Evolutionary conservation across 371 early-diverging fungal genomes (phyloP), one percentile per base, ranked within the genome.

Genomic region (Apophysomyces ossiformis): DNA sequence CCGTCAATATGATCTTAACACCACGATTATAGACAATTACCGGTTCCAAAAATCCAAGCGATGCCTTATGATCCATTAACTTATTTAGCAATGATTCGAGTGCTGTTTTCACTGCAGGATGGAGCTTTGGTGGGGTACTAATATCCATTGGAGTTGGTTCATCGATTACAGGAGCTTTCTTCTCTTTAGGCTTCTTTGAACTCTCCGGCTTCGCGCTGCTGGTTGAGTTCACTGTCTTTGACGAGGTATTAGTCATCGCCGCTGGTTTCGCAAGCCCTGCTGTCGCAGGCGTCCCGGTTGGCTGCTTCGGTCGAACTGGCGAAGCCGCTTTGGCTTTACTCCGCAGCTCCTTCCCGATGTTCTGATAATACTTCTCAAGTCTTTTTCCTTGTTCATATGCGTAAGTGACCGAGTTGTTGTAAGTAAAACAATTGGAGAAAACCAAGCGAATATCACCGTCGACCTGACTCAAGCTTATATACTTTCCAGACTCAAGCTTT

Each of bases 381-480:
- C 79, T 71, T 58, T 87, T 80, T 0, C 92, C 96, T 68, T 90
- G 86, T 11, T 87, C 83, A 76, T 93, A 89, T 11, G 96, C 96
- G 57, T 88, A 93, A 0, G 93, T 85, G 8, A 88, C 93, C 0
- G 88, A 78, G 4, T 82, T 81, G 74, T 99, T 99, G 79, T 96
- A 99, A 38, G 85, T 82, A 64, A 87, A 91, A 73, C 99, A 99
- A 78, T 99, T 99, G 64, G 78, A 73, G 50, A 99, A 82, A 57
- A 95, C 85, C 11, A 87, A 71, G 12, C 81, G 71, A 13, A 92
- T 78, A 67, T 92, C 92, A 3, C 76, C 78, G 39, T 85, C 84
- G 44, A 90, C 78, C 11, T 77, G 78, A 18, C 75, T 74, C 47
- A 85, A 58, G 1, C 58, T 66, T 0, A 76, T 60, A 64, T 92